These are phyloP conservation scores for Funneliformis caledonium DNA, from an alignment of 371 early-diverging fungal genomes.

Conservation along the genomic window DNA sequence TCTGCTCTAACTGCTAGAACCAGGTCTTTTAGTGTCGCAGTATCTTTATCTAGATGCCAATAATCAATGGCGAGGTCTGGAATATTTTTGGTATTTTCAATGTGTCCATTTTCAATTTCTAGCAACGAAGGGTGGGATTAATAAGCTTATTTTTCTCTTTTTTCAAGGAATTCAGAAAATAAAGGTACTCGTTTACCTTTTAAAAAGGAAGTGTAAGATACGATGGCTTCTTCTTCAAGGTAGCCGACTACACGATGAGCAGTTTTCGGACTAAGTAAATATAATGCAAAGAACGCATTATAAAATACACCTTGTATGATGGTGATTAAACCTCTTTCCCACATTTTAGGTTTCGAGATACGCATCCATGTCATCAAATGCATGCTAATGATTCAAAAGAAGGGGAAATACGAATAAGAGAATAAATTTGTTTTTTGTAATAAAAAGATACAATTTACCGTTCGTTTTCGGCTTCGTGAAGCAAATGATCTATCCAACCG, in stretches of 20 bases:
- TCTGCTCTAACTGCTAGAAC: conserved; percentile 96
- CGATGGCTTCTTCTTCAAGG: conserved; percentile 92
- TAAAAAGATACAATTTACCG: conserved; percentile 41
- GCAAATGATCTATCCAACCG: conserved; percentile 85
- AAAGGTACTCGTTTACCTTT: conserved; percentile 41
- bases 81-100: conserved; percentile 68
- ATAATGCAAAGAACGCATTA: conserved; percentile 85
- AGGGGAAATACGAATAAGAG: neutral
- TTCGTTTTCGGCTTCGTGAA: conserved; percentile 93
- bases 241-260: conserved; percentile 85
- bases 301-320: conserved; percentile 86
- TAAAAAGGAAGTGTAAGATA: conserved; percentile 90
- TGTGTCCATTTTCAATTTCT: conserved; percentile 81
- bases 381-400: conserved; percentile 59
- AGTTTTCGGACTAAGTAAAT: conserved; percentile 79
- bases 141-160: neutral
- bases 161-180: neutral
- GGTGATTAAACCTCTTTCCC: conserved; percentile 69
- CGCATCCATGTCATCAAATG: conserved; percentile 91
- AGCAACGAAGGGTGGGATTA: neutral
- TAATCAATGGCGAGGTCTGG: conserved; percentile 89
- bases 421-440: neutral
- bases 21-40: conserved; percentile 88
- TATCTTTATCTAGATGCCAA: conserved; percentile 79
- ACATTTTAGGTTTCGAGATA: conserved; percentile 68